Base-by-base conservation (phyloP, 2,329 filamentous ascomycete genomes). In the Fonsecaea monophora region DNA sequence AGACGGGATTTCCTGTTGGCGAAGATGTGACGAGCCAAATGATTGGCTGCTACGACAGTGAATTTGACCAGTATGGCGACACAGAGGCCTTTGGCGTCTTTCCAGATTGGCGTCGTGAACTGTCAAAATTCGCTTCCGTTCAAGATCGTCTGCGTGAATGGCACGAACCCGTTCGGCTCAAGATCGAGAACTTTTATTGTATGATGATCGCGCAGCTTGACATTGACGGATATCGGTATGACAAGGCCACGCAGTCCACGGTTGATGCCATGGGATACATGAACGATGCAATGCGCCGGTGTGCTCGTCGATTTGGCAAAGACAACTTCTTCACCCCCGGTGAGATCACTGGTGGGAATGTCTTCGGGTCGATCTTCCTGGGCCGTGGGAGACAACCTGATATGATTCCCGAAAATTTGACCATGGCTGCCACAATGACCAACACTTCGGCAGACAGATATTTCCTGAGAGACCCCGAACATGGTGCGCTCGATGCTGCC, bases 101-200 rank as follows among this genome's bases (percentile, higher is more conserved):
- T 65, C 84, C 86, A 0, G 86, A 89, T 73, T 89, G 85, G 84
- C 79, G 88, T 72, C 85, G 86, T 74, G 85, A 90, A 74, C 80
- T 90, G 50, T 83, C 86, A 21, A 90, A 89, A 71, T 90, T 90
- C 76, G 86, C 87, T 56, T 87, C 85, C 50, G 87, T 89, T 0
- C 88, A 90, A 76, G 88, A 90, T 75, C 86, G 88, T 73, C 79
- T 90, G 2, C 83, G 88, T 60, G 87, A 89, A 71, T 90, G 88
- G 88, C 73, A 83, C 32, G 84, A 85, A 2, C 82, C 83, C 12
- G 87, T 89, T 0, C 78, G 83, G 37, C 80, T 83, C 55, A 86
- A 86, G 70, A 78, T 90, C 65, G 83, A 85, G 68, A 83, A 83
- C 53, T 87, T 89, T 71, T 88, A 86, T 1, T 90, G 88, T 76